A percentile compares a stretch with the other conserved stretches of the same genome.
These are phyloP conservation scores for Lactifluus piperatus DNA, from an alignment of 768 basidiomycete species.

Conservation along the genomic window DNA sequence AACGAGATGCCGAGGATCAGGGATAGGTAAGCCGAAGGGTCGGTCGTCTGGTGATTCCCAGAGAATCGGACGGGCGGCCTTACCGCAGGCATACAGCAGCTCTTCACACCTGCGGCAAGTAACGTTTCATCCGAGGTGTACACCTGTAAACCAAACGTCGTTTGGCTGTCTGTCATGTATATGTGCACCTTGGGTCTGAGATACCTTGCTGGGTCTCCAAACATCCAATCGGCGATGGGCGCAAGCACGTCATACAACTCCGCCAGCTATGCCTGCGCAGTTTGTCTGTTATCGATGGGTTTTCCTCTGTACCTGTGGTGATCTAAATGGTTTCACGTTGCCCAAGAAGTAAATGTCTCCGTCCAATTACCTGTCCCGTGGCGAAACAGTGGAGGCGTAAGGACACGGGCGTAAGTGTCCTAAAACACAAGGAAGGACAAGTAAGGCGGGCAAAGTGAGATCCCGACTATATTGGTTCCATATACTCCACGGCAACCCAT, in stretches of 20 bases:
- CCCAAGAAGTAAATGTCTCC: background rate
- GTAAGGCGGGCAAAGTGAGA: too few relatives aligned
- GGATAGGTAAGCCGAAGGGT: slow-evolving; percentile 7
- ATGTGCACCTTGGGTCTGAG: background rate
- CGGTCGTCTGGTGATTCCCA: background rate
- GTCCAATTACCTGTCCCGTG: background rate
- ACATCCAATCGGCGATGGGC: background rate
- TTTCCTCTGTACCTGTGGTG: background rate
- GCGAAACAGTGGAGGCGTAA: background rate
- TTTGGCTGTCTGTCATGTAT: background rate
- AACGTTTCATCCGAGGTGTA: background rate
- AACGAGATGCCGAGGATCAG: slow-evolving; percentile 75
- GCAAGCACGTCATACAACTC: background rate
- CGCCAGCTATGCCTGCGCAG: background rate
- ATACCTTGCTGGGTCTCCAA: background rate
- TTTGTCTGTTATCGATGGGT: background rate
- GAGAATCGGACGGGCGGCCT: background rate
- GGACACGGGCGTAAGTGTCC: too few relatives aligned
- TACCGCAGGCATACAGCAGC: background rate
- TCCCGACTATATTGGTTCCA: too few relatives aligned
- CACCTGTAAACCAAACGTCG: background rate
- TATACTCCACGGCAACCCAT: too few relatives aligned
- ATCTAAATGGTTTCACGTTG: background rate
- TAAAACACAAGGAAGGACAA: too few relatives aligned
- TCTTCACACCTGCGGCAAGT: background rate